phyloP scores from a whole-genome alignment of 805 yeast genomes.

The Candida maris region DNA sequence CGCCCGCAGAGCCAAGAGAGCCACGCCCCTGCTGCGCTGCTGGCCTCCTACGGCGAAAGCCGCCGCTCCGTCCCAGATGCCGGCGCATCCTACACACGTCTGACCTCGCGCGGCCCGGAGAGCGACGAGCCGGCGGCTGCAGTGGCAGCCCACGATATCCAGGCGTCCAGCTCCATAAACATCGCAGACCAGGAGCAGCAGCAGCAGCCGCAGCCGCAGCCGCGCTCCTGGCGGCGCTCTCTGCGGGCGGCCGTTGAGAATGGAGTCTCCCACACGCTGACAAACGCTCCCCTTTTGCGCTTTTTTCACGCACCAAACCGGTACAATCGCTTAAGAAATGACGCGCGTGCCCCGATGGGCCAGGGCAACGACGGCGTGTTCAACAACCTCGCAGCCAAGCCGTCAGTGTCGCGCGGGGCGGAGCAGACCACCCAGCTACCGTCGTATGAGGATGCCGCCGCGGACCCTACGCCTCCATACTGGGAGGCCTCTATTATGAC shows the following conservation, averaged over 20 bases:
- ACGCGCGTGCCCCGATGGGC: slow-evolving; percentile 26
- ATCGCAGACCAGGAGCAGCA: neutral
- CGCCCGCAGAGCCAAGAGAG: no score
- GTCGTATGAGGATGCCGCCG: slow-evolving; percentile 90
- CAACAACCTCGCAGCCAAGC: slow-evolving; percentile 87
- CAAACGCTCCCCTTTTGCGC: slow-evolving; percentile 30
- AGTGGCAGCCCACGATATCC: slow-evolving; percentile 1
- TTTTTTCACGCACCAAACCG: slow-evolving; percentile 23
- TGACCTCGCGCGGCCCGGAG: no score
- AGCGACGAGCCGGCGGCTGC: no score
- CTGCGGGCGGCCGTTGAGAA: slow-evolving; percentile 10
- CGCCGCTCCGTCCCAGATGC: no score
- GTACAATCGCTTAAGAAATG: slow-evolving; percentile 20
- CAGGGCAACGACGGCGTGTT: slow-evolving; percentile 81
- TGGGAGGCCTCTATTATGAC: slow-evolving; percentile 91
- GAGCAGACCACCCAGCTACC: slow-evolving; percentile 63
- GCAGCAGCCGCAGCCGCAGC: neutral
- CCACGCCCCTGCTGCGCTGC: no score
- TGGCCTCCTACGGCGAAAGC: no score
- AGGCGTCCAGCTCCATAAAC: neutral
- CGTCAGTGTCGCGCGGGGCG: slow-evolving; percentile 42
- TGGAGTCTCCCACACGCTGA: slow-evolving; percentile 11
- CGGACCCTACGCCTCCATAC: slow-evolving; percentile 92
- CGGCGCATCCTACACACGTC: no score
- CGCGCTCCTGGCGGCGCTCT: slow-evolving; percentile 1